Evolutionary conservation across 2,329 filamentous ascomycete genomes (phyloP).

Genomic region (Epichloe glyceriae): DNA sequence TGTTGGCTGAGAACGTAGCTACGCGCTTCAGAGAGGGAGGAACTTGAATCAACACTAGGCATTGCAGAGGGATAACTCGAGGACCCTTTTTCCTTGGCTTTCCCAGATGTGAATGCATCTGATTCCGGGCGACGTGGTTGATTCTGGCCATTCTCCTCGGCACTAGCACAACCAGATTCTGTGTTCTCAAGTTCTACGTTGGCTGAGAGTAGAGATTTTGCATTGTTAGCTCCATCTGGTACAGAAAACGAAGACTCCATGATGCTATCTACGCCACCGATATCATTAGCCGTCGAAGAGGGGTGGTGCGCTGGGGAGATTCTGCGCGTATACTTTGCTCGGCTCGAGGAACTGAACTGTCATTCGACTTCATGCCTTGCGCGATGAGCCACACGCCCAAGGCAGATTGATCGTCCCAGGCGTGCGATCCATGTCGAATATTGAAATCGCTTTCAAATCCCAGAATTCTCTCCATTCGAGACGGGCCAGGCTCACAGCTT

Average conservation of each 20-base stretch:
- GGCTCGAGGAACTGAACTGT: slow-evolving; percentile 11
- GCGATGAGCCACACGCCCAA: slow-evolving; percentile 25
- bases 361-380: slow-evolving; percentile 18
- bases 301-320: not conserved
- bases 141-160: not conserved
- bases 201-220: not conserved
- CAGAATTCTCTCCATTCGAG: slow-evolving; percentile 8
- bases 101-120: not conserved
- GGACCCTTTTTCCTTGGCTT: slow-evolving; percentile 15
- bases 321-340: slow-evolving; percentile 7
- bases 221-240: not conserved
- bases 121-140: not conserved
- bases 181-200: not conserved
- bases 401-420: slow-evolving; percentile 21
- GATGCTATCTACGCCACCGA: slow-evolving; percentile 7
- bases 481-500: slow-evolving; percentile 2
- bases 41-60: slow-evolving; percentile 22
- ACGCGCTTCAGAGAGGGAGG: slow-evolving; percentile 14
- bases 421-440: slow-evolving; percentile 17
- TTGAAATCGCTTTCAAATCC: slow-evolving; percentile 16
- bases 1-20: slow-evolving; percentile 17
- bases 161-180: not conserved
- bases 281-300: not conserved
- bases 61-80: slow-evolving; percentile 22
- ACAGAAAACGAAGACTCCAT: slow-evolving; percentile 5